Percentiles rank a stretch among this genome's conserved stretches.
These are phyloP conservation scores for Ustilago bromivora DNA, from an alignment of 1,284 basidiomycete genomes.

Conservation along the genomic window DNA sequence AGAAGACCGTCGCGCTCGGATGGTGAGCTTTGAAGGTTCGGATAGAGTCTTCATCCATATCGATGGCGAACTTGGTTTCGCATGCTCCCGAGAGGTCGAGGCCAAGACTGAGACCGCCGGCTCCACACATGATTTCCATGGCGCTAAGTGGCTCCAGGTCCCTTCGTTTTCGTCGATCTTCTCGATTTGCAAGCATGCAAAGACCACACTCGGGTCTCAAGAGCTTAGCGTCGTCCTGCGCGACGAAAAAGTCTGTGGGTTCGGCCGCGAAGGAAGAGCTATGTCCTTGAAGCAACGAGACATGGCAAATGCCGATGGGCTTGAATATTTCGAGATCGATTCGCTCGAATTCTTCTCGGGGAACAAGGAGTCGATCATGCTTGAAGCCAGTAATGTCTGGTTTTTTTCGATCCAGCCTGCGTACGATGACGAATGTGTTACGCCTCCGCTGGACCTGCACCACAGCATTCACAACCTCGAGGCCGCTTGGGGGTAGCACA, in stretches of 20 bases:
- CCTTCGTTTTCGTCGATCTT: neutral
- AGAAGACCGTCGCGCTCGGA: constrained; percentile 9
- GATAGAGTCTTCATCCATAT: constrained; percentile 15
- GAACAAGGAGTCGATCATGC: constrained; percentile 29
- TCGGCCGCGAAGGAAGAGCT: constrained; percentile 13
- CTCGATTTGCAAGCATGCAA: neutral
- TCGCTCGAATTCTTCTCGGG: neutral
- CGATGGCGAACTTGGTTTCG: constrained; percentile 37
- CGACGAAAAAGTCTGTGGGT: constrained; percentile 19
- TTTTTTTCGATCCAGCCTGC: constrained; percentile 15
- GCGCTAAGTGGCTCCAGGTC: neutral
- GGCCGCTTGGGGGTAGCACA: constrained; percentile 2
- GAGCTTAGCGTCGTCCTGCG: neutral
- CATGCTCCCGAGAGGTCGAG: constrained; percentile 37
- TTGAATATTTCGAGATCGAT: neutral
- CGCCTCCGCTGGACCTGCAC: constrained; percentile 25
- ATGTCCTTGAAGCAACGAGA: neutral
- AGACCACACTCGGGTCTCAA: constrained; percentile 11
- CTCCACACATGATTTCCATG: constrained; percentile 44
- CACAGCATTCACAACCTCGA: constrained; percentile 13
- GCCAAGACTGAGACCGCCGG: constrained; percentile 42
- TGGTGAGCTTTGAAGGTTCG: constrained; percentile 39
- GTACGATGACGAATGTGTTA: constrained; percentile 1
- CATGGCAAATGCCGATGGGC: constrained; percentile 17
- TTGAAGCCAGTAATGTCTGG: constrained; percentile 9